Base-by-base conservation (phyloP, 2,329 filamentous ascomycete genomes). In the Penicillium olsonii region DNA sequence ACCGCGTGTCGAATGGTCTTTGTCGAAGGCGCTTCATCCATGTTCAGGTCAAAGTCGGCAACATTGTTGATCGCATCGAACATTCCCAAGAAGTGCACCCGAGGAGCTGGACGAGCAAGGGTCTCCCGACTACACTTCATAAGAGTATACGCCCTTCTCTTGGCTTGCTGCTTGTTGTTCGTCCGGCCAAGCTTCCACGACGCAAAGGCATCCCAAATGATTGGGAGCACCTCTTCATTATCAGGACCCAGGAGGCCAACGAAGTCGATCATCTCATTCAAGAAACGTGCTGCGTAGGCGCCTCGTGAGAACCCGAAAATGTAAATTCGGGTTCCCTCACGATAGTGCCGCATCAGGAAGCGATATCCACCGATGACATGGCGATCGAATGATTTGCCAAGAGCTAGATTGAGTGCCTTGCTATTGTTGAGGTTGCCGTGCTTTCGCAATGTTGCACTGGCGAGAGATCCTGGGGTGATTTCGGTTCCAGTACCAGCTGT, bases 101-200 rank as follows among this genome's bases (percentile, higher is more conserved):
- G 48, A 0, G 41, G 52, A 4, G 56, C 46, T 1, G 53, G 50
- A 3, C 59, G 60, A 18, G 60, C 44, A 6, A 92, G 91, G 0
- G 87, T 92, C 67, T 91, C 87, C n/a, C 87, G 80, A 60, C 92
- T 92, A 0, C 81, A 83, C 57, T 84, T 87, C 82, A 92, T 86
- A 63, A 87, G 90, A 8, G 78, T 71, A 53, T 87, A 87, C 71
- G 88, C 84, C 50, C 83, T 46, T 8, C 42, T 47, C 33, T 59
- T 58, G 38, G 54, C 47, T 40, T 50, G 35, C 15, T 19, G 22
- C 18, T 59, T 51, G 31, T 42, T 40, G 24, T 19, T 26, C 12
- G 31, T 43, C 3, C 45, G 45, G 6, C 20, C 11, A 15, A 45
- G 27, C 35, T 65, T 59, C 65, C 65, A 68, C 31, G 60, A 55